Conservation (phyloP, 805 yeast genomes). For the Wickerhamiella kurtzmanii region DNA sequence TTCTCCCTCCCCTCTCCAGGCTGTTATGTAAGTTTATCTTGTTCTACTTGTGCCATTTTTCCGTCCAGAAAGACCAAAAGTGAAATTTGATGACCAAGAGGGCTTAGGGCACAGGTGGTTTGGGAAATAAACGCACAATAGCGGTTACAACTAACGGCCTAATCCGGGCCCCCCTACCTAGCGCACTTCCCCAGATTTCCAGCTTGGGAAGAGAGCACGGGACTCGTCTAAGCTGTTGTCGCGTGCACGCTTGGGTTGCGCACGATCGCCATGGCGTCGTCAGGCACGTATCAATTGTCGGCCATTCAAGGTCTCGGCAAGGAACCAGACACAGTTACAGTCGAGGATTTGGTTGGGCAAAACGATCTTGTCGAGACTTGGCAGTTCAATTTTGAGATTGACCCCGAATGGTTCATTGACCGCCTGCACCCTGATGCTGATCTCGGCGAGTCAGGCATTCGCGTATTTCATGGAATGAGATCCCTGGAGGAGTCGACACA, state of each 20-base stretch:
- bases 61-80: background rate
- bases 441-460: background rate
- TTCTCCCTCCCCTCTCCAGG: background rate
- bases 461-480: conserved; percentile 1
- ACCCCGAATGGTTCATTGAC: conserved; percentile 1
- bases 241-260: background rate
- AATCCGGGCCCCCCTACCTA: too few species aligned
- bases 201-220: too few species aligned
- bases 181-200: too few species aligned
- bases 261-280: too few species aligned
- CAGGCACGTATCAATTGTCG: background rate
- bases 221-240: too few species aligned
- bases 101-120: background rate
- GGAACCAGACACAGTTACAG: background rate
- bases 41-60: background rate
- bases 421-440: conserved; percentile 1
- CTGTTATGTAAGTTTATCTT: background rate
- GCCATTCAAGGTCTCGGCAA: background rate
- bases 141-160: background rate
- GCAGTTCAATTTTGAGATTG: background rate
- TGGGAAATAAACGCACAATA: background rate
- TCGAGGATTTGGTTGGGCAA: background rate
- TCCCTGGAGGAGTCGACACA: background rate
- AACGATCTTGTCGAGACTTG: background rate
- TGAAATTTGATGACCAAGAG: background rate